Conservation (phyloP, 1,284 basidiomycete species). For the Chiua sp. region DNA sequence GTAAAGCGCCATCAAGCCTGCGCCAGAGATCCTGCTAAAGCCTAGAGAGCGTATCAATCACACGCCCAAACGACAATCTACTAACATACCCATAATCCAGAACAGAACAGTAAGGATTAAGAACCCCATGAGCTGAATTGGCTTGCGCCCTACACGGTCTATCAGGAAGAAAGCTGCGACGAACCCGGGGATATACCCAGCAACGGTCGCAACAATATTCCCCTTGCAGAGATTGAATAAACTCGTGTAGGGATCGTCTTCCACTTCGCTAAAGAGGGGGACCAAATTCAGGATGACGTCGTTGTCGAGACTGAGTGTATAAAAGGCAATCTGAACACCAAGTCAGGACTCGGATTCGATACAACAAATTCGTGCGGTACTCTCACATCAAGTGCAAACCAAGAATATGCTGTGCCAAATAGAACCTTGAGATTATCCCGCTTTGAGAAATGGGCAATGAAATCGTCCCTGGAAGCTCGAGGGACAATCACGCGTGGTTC, state of each 20-base stretch:
- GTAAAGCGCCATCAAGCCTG: constrained; percentile 63
- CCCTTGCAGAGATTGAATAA: constrained; percentile 35
- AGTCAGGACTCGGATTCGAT: neutral
- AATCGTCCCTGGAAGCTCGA: constrained; percentile 49
- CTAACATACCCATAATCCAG: constrained; percentile 46
- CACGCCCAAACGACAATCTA: neutral
- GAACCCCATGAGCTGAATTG: constrained; percentile 65
- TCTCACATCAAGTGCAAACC: constrained; percentile 64
- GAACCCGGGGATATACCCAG: constrained; percentile 57
- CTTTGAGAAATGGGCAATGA: constrained; percentile 46
- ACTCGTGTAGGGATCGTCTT: constrained; percentile 23
- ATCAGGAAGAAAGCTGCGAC: constrained; percentile 51
- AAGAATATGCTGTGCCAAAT: constrained; percentile 52
- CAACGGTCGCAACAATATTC: constrained; percentile 53
- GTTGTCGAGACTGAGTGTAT: constrained; percentile 62
- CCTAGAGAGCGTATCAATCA: constrained; percentile 31
- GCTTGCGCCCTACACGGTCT: constrained; percentile 53
- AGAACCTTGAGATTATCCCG: constrained; percentile 49
- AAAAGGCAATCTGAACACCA: constrained; percentile 55
- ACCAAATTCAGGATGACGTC: constrained; percentile 37
- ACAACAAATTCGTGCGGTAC: neutral
- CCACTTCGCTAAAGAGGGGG: neutral
- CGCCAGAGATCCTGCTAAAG: constrained; percentile 59
- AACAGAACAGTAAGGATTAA: constrained; percentile 55
- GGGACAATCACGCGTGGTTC: constrained; percentile 48